Percentiles rank a stretch among this genome's conserved stretches.
phyloP scores from a whole-genome alignment of 805 yeast genomes.

The Saturnispora gosingensis region DNA sequence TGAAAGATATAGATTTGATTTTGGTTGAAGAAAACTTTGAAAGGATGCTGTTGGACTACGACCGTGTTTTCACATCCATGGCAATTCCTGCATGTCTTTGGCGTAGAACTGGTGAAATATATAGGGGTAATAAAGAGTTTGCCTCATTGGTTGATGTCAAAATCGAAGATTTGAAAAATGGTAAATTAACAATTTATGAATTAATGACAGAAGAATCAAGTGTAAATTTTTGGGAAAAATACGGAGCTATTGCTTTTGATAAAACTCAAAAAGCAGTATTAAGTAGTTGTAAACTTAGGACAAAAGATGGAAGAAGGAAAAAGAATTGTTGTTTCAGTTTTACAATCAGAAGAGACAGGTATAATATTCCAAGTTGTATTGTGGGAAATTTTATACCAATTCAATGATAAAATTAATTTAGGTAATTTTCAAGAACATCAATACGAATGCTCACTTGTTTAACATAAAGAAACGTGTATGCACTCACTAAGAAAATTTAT shows the following conservation, averaged over 20 bases:
- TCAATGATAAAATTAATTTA: conserved; percentile 13
- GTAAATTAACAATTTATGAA: conserved; percentile 85
- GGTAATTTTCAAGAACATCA: background rate
- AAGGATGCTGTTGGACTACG: conserved; percentile 86
- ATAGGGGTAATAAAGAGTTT: conserved; percentile 91
- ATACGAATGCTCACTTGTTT: background rate
- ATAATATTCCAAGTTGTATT: conserved; percentile 91
- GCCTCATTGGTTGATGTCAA: conserved; percentile 85
- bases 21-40: conserved; percentile 92
- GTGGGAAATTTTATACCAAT: conserved; percentile 93
- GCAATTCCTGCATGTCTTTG: conserved; percentile 96
- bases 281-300: conserved; percentile 80
- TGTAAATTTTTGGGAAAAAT: conserved; percentile 95
- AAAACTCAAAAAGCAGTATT: conserved; percentile 91
- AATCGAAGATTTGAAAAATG: conserved; percentile 87
- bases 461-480: background rate
- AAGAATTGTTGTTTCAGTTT: conserved; percentile 89
- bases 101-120: conserved; percentile 95
- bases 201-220: conserved; percentile 93
- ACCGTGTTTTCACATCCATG: conserved; percentile 92
- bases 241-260: conserved; percentile 93
- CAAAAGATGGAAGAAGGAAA: conserved; percentile 70
- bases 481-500: background rate
- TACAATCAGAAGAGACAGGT: conserved; percentile 84
- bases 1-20: conserved; percentile 85